Conservation (phyloP, 345 rosid species). For the Salix caprea region DNA sequence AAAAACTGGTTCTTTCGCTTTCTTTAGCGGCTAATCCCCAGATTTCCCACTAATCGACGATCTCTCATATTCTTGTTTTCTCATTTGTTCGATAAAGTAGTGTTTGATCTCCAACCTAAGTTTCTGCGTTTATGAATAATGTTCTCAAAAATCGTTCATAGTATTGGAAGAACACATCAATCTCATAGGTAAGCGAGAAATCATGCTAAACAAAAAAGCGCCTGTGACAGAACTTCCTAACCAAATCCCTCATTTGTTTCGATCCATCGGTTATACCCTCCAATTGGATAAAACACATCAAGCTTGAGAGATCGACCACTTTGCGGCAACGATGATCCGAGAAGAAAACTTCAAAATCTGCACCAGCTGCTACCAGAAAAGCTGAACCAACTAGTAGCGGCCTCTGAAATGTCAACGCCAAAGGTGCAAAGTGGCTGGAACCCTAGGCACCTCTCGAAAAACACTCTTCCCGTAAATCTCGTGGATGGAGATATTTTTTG, state of each 20-base stretch:
- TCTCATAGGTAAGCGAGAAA: not conserved
- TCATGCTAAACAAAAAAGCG: not conserved
- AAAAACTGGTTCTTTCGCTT: slow-evolving; percentile 61
- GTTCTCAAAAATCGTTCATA: slow-evolving; percentile 1
- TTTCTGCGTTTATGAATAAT: slow-evolving; percentile 74
- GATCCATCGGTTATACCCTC: slow-evolving; percentile 71
- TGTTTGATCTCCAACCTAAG: slow-evolving; percentile 82
- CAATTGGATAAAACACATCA: slow-evolving; percentile 66
- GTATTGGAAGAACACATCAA: not conserved
- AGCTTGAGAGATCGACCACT: slow-evolving; percentile 60
- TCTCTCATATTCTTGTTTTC: slow-evolving; percentile 47
- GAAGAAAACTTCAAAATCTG: slow-evolving; percentile 76
- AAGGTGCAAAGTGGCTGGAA: slow-evolving; percentile 65
- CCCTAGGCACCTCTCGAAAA: slow-evolving; percentile 13
- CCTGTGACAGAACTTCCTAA: slow-evolving; percentile 37
- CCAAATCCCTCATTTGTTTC: slow-evolving; percentile 77
- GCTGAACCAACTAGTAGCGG: slow-evolving; percentile 69
- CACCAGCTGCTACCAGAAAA: slow-evolving; percentile 70
- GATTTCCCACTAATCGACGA: slow-evolving; percentile 45
- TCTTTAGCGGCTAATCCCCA: slow-evolving; percentile 32
- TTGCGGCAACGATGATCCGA: slow-evolving; percentile 58
- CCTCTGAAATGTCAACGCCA: slow-evolving; percentile 58
- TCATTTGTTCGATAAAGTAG: slow-evolving; percentile 69
- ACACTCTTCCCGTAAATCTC: not conserved
- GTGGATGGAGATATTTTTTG: slow-evolving; percentile 6